phyloP scores from a whole-genome alignment of 2,329 filamentous ascomycete genomes.

The Ophiosphaerella narmari region DNA sequence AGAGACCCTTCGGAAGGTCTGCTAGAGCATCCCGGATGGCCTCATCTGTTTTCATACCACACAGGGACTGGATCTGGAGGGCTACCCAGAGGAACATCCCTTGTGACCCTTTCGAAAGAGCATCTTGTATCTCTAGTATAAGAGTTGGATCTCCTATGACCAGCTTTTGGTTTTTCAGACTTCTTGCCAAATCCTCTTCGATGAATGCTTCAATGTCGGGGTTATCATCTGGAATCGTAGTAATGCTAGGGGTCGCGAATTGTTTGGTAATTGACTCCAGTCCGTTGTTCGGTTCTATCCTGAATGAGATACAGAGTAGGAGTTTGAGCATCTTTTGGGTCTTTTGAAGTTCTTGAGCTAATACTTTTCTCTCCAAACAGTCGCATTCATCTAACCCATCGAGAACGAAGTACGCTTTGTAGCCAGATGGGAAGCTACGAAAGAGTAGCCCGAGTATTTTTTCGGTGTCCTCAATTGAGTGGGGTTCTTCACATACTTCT shows the following conservation, averaged over 20 bases:
- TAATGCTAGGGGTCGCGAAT: too few species aligned
- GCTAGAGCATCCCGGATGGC: constrained; percentile 31
- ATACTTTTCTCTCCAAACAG: constrained; percentile 7
- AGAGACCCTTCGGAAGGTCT: too few species aligned
- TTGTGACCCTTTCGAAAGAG: constrained; percentile 20
- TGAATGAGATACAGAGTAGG: too few species aligned
- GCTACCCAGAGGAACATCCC: constrained; percentile 36
- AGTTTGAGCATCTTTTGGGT: constrained; percentile 8
- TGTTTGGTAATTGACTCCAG: too few species aligned
- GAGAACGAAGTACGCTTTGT: constrained; percentile 39
- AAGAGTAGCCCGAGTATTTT: too few species aligned
- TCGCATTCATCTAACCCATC: constrained; percentile 45
- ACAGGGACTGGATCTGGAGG: constrained; percentile 32
- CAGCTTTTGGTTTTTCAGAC: constrained; percentile 1
- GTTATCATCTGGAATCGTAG: too few species aligned
- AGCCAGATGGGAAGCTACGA: too few species aligned
- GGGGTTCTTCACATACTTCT: neutral
- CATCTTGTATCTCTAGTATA: constrained; percentile 31
- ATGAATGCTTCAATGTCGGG: too few species aligned
- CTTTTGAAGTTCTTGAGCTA: too few species aligned
- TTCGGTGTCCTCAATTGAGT: too few species aligned
- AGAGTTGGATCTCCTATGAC: constrained; percentile 29
- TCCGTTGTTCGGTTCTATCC: too few species aligned
- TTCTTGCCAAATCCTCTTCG: too few species aligned
- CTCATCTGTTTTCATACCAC: constrained; percentile 43